A percentile compares a stretch with the other conserved stretches of the same genome.
phyloP scores from a whole-genome alignment of 805 yeast genomes.

The Candida sanyiensis region DNA sequence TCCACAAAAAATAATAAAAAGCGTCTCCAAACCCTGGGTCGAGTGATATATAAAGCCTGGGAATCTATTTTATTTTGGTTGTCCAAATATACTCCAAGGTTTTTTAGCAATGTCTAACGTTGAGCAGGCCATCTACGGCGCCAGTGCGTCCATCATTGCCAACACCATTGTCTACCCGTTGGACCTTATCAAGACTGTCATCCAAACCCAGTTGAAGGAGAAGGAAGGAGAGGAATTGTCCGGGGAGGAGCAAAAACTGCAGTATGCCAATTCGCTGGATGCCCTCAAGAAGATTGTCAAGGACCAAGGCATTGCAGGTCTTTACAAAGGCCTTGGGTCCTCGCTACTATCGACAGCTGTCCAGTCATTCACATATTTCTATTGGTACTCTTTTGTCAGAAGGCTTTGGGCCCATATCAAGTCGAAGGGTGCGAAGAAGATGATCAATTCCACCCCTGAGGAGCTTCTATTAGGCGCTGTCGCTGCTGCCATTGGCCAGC shows the following conservation, averaged over 20 bases:
- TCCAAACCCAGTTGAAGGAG: constrained; percentile 56
- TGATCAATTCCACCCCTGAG: constrained; percentile 46
- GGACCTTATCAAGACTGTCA: constrained; percentile 69
- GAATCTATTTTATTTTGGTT: background rate
- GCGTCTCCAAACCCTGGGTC: background rate
- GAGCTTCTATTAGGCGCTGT: constrained; percentile 72
- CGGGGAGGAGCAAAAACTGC: constrained; percentile 12
- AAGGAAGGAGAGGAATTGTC: constrained; percentile 6
- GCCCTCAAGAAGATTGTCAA: constrained; percentile 52
- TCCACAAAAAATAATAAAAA: background rate
- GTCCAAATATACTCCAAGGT: background rate
- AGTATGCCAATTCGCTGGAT: constrained; percentile 55
- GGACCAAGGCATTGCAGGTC: constrained; percentile 57
- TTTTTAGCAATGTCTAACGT: constrained; percentile 38
- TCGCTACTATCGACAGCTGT: constrained; percentile 67
- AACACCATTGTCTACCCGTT: constrained; percentile 76
- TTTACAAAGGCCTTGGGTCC: constrained; percentile 68
- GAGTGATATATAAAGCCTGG: no score
- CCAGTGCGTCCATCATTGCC: constrained; percentile 75
- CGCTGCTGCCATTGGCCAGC: constrained; percentile 78
- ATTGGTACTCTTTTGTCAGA: constrained; percentile 77
- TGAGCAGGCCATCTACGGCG: constrained; percentile 79
- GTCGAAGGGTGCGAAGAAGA: constrained; percentile 26
- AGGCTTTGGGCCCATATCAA: constrained; percentile 37
- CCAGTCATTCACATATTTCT: constrained; percentile 77